Percentiles rank a stretch among this genome's conserved stretches.
These are phyloP conservation scores for Beta macrorhiza DNA, from an alignment of 179 eudicot species.

Conservation along the genomic window DNA sequence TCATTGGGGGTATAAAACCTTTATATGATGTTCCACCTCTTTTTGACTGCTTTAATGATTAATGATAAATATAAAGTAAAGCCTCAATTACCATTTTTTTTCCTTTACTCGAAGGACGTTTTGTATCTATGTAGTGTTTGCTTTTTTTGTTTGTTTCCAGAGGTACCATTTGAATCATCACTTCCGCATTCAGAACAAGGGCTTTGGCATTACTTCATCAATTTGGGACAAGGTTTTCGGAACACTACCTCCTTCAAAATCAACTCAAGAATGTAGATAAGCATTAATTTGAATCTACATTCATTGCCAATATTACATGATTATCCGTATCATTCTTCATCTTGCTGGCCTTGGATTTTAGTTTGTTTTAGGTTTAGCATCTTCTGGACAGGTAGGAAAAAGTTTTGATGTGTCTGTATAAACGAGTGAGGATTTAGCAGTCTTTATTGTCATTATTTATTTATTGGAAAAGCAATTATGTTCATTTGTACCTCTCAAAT, in stretches of 20 bases:
- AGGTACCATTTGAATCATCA: slow-evolving; percentile 93
- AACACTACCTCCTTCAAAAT: slow-evolving; percentile 70
- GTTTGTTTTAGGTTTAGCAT: slow-evolving; percentile 21
- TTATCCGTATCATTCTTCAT: slow-evolving; percentile 27
- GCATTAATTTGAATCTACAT: too few relatives aligned
- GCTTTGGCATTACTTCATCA: slow-evolving; percentile 86
- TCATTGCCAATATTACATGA: background rate
- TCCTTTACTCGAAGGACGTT: background rate
- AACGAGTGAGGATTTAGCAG: slow-evolving; percentile 15
- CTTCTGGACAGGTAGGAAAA: slow-evolving; percentile 4
- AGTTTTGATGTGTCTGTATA: slow-evolving; percentile 29
- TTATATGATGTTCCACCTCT: too few relatives aligned
- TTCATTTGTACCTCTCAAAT: background rate
- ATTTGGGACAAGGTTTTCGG: slow-evolving; percentile 88
- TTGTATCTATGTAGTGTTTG: background rate
- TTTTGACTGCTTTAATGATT: too few relatives aligned
- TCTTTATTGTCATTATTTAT: slow-evolving; percentile 16
- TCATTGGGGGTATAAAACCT: too few relatives aligned
- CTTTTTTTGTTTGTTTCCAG: slow-evolving; percentile 38
- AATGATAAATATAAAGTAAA: background rate
- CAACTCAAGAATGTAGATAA: slow-evolving; percentile 28
- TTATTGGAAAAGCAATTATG: background rate
- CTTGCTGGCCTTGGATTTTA: background rate
- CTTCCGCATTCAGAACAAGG: slow-evolving; percentile 79
- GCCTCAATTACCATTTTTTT: background rate